phyloP scores from a whole-genome alignment of 768 basidiomycete genomes.

The Phlegmacium glaucopus region DNA sequence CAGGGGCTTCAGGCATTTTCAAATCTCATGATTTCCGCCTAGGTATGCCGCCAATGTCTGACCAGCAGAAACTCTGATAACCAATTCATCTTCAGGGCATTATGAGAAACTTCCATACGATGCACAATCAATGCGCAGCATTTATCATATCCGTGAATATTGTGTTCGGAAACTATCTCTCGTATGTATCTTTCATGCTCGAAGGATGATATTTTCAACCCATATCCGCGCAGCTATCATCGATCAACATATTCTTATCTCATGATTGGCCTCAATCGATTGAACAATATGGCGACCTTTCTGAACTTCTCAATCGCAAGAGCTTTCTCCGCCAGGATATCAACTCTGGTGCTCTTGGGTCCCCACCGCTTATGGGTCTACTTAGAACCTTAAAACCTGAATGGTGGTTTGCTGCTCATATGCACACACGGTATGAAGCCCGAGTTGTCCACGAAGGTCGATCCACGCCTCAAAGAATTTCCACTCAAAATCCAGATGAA shows the following conservation, averaged over 20 bases:
- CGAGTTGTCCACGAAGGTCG: slow-evolving; percentile 40
- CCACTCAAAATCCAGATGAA: slow-evolving; percentile 46
- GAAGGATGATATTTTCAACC: not conserved
- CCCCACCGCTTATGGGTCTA: slow-evolving; percentile 80
- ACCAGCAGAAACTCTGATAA: not conserved
- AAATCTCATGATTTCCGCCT: slow-evolving; percentile 68
- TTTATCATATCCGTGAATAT: slow-evolving; percentile 90
- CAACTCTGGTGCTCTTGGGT: slow-evolving; percentile 65
- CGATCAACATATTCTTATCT: slow-evolving; percentile 79
- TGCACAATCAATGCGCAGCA: slow-evolving; percentile 65
- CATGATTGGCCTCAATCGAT: slow-evolving; percentile 96
- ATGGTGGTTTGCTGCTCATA: slow-evolving; percentile 93
- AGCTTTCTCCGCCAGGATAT: slow-evolving; percentile 76
- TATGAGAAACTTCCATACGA: slow-evolving; percentile 84
- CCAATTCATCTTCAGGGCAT: slow-evolving; percentile 47
- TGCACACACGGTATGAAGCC: slow-evolving; percentile 87
- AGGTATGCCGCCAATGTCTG: slow-evolving; percentile 38
- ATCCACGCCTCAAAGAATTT: not conserved
- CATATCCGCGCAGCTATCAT: slow-evolving; percentile 43
- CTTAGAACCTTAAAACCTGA: slow-evolving; percentile 67
- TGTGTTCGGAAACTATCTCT: slow-evolving; percentile 76
- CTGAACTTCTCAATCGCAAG: slow-evolving; percentile 66
- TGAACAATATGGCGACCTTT: slow-evolving; percentile 73
- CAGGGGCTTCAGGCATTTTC: slow-evolving; percentile 92
- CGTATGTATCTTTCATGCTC: slow-evolving; percentile 33